Conservation (phyloP, 1,284 basidiomycete species). For the Exsudoporus floridanus region DNA sequence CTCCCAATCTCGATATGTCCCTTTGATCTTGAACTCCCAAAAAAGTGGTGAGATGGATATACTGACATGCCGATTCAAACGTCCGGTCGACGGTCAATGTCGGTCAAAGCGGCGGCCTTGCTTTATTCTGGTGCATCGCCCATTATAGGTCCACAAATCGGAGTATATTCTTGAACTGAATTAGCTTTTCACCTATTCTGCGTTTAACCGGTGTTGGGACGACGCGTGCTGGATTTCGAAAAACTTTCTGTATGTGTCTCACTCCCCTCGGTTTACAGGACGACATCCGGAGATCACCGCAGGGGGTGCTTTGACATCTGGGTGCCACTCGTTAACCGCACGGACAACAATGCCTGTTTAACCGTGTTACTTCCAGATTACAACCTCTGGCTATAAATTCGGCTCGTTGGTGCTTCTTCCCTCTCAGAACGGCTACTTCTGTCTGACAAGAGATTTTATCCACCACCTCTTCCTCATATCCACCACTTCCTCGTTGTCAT, state of each 20-base stretch:
- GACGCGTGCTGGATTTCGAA: not conserved
- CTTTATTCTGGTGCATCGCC: slow-evolving; percentile 5
- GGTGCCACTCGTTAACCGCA: too few relatives aligned
- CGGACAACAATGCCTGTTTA: too few relatives aligned
- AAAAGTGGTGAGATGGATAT: not conserved
- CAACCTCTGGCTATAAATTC: too few relatives aligned
- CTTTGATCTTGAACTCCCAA: not conserved
- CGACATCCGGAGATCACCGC: too few relatives aligned
- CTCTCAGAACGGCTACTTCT: too few relatives aligned
- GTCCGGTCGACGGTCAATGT: not conserved
- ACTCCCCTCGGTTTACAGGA: too few relatives aligned
- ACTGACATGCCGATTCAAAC: not conserved
- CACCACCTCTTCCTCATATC: too few relatives aligned
- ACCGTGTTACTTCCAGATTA: too few relatives aligned
- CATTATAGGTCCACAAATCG: slow-evolving; percentile 2
- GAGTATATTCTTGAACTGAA: not conserved
- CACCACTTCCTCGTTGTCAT: too few relatives aligned
- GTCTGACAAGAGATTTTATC: too few relatives aligned
- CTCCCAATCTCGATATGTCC: not conserved
- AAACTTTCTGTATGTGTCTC: not conserved
- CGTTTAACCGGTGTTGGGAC: not conserved
- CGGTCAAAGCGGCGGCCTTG: slow-evolving; percentile 3
- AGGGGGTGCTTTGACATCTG: too few relatives aligned
- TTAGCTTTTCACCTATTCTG: not conserved
- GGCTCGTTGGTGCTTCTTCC: too few relatives aligned